phyloP scores from a whole-genome alignment of 83 land plant genomes.

The Diphasiastrum complanatum region DNA sequence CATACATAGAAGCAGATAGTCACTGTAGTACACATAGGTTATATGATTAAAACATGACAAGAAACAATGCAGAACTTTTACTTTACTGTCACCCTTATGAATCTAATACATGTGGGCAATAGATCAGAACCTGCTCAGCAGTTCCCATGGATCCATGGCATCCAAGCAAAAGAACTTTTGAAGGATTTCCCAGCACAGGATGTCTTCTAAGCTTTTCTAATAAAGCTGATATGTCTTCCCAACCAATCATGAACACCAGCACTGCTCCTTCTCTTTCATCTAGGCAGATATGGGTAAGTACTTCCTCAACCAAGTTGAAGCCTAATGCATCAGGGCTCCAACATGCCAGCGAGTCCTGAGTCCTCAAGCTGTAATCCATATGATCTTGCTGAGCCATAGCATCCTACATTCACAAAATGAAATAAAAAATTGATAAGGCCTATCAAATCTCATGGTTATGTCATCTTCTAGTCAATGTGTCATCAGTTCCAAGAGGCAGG shows the following conservation, averaged over 20 bases:
- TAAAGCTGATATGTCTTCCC: slow-evolving; percentile 90
- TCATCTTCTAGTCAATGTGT: no score
- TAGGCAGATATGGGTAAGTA: slow-evolving; percentile 55
- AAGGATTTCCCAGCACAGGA: slow-evolving; percentile 68
- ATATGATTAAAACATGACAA: neutral
- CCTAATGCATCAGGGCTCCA: slow-evolving; percentile 96
- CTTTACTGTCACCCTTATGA: neutral
- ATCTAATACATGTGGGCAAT: neutral
- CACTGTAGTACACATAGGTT: no score
- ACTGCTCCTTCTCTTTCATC: slow-evolving; percentile 79
- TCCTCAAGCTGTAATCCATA: slow-evolving; percentile 43
- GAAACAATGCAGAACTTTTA: no score
- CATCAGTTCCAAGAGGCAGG: no score
- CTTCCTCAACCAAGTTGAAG: slow-evolving; percentile 77
- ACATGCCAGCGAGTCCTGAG: slow-evolving; percentile 68
- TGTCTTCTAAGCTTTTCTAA: slow-evolving; percentile 67
- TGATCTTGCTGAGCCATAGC: slow-evolving; percentile 65
- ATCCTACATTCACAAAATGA: slow-evolving; percentile 41
- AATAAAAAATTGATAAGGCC: slow-evolving; percentile 5
- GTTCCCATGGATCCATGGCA: slow-evolving; percentile 99
- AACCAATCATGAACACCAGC: slow-evolving; percentile 96
- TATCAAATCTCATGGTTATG: no score
- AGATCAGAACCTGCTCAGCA: slow-evolving; percentile 82
- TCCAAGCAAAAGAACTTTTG: slow-evolving; percentile 55
- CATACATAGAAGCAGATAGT: no score